Conservation (phyloP, 192 early-diverging fungal species). For the Cladochytrium replicatum region DNA sequence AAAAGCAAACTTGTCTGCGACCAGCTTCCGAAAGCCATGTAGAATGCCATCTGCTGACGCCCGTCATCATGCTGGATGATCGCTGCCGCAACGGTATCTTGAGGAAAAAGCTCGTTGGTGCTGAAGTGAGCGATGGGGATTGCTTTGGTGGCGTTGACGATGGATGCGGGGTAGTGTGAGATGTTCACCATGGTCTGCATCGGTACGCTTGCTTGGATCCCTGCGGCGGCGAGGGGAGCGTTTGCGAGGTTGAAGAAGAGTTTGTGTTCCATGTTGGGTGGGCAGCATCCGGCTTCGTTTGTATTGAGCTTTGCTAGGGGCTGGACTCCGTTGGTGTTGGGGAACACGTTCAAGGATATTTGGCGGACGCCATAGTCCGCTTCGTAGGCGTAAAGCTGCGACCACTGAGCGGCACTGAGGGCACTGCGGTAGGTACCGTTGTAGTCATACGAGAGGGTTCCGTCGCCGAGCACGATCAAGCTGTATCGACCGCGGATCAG, state of each 20-base stretch:
- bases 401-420: constrained; percentile 7
- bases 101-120: constrained; percentile 8
- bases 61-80: constrained; percentile 13
- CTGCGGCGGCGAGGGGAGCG: not conserved
- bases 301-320: constrained; percentile 5
- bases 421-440: constrained; percentile 2
- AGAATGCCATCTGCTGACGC: constrained; percentile 39
- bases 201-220: constrained; percentile 1
- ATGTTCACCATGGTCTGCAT: not conserved
- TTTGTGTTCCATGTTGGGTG: not conserved
- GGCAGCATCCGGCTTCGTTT: constrained; percentile 6
- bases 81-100: constrained; percentile 19
- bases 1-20: constrained; percentile 19
- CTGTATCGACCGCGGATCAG: constrained; percentile 6
- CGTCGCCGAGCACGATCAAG: constrained; percentile 1
- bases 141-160: constrained; percentile 11
- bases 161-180: constrained; percentile 11
- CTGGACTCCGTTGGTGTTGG: not conserved
- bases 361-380: not conserved
- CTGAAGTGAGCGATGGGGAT: constrained; percentile 4
- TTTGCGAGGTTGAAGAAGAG: constrained; percentile 2
- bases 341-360: not conserved
- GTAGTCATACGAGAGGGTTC: constrained; percentile 9
- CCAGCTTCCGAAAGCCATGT: constrained; percentile 32
- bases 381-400: not conserved